These are phyloP conservation scores for Exidia glandulosa DNA, from an alignment of 768 basidiomycete genomes.

Conservation along the genomic window DNA sequence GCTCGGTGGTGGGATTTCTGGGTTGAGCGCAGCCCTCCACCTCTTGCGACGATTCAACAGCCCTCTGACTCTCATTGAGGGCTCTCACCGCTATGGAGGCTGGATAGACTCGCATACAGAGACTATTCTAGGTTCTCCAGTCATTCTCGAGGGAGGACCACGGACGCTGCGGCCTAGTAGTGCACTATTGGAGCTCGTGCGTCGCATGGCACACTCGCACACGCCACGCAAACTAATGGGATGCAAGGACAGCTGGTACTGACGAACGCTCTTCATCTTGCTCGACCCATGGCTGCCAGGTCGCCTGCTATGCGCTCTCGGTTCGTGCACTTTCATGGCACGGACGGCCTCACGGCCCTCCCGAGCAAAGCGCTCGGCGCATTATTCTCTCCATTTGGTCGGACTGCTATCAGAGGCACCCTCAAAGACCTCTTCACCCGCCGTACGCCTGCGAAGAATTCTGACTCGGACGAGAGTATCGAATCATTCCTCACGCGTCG, in stretches of 20 bases:
- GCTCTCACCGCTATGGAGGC: slow-evolving; percentile 58
- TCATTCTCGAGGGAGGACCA: slow-evolving; percentile 79
- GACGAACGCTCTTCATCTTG: slow-evolving; percentile 8
- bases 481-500: slow-evolving; percentile 65
- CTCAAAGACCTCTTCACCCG: slow-evolving; percentile 74
- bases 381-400: not conserved
- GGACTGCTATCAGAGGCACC: slow-evolving; percentile 6
- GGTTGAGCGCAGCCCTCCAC: slow-evolving; percentile 73
- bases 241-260: not conserved
- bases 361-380: too few species aligned
- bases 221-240: not conserved
- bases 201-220: too few species aligned
- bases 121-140: slow-evolving; percentile 18
- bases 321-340: too few species aligned
- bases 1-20: slow-evolving; percentile 73
- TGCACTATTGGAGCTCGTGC: slow-evolving; percentile 68
- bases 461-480: slow-evolving; percentile 59
- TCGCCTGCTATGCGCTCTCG: too few species aligned
- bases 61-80: slow-evolving; percentile 62
- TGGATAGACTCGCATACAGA: slow-evolving; percentile 37
- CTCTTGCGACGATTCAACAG: slow-evolving; percentile 54
- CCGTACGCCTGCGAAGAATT: slow-evolving; percentile 12
- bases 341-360: too few species aligned
- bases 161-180: slow-evolving; percentile 75
- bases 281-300: too few species aligned